These are phyloP conservation scores for Tolypocladium tropicale DNA, from an alignment of 2,329 filamentous ascomycete species.

Conservation along the genomic window DNA sequence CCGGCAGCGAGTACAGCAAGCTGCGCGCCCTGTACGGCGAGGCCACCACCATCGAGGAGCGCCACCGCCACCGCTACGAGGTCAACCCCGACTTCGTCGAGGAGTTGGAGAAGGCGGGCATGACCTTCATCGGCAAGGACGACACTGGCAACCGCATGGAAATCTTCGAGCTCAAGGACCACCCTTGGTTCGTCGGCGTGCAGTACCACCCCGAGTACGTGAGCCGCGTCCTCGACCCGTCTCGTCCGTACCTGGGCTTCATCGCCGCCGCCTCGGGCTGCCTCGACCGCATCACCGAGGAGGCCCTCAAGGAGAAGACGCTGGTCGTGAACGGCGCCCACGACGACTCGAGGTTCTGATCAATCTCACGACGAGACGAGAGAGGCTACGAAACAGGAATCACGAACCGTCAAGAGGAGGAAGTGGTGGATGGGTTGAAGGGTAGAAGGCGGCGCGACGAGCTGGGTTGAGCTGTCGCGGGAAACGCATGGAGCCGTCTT, in stretches of 20 bases:
- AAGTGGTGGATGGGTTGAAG: neutral
- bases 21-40: slow-evolving; percentile 65
- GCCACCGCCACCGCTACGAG: slow-evolving; percentile 84
- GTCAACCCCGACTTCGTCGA: slow-evolving; percentile 74
- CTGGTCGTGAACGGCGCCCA: neutral
- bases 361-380: neutral
- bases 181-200: slow-evolving; percentile 74
- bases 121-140: slow-evolving; percentile 73
- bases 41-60: slow-evolving; percentile 49
- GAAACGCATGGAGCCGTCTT: no score
- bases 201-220: slow-evolving; percentile 88
- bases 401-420: neutral
- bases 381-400: neutral
- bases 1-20: slow-evolving; percentile 65
- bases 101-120: slow-evolving; percentile 54
- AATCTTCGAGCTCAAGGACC: slow-evolving; percentile 70
- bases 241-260: slow-evolving; percentile 65
- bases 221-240: slow-evolving; percentile 32
- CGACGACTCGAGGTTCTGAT: neutral
- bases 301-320: neutral
- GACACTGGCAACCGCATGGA: slow-evolving; percentile 72
- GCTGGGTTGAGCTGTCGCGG: neutral
- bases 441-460: neutral
- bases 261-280: slow-evolving; percentile 67
- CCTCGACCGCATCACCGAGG: slow-evolving; percentile 32